Evolutionary conservation across 352 stramenopile species (phyloP), one percentile per base, ranked within the genome.

Genomic region (Pythium chondricola): DNA sequence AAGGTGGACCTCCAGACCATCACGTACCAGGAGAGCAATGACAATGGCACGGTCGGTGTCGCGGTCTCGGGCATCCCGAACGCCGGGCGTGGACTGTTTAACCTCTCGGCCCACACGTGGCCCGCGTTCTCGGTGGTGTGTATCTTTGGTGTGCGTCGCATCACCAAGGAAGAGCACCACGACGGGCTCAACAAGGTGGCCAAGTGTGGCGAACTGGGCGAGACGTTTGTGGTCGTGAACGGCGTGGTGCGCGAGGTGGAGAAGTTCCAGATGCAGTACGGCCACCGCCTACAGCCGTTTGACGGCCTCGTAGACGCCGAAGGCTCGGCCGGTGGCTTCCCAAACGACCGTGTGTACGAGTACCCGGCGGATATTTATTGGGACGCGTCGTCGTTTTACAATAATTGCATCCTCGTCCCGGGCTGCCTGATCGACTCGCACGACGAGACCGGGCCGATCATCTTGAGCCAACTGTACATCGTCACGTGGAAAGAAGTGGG

Each of bases 381-480:
- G 83, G 83, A 93, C 41, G 80, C 83, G 2, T 90, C 77, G 6
- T 80, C 77, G 32, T 93, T 93, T 33, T 90, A 93, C 66, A 93
- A 93, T 70, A 93, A 93, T 48, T 91, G 80, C 63, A 93, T 93
- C 56, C 69, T 93, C n/a, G 81, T 91, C 21, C 83, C 83, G 0
- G 83, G 83, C 13, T 93, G 83, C 43, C 56, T 90, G 37, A 80
- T 93, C 32, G 80, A 90, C 44, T 78, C 83, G 8, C 65, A 87
- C 36, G 79, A 93, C 47, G 74, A 82, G 32, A 83, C 69, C 46
- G 84, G 73, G 41, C 67, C 79, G 11, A 93, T 93, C 48, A 60
- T 85, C 29, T 56, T 93, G 51, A 83, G 92, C 49, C 83, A 93
- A 60, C 61, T 93, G 13, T 93, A 93, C 54, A 88, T 93, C 42